Evolutionary conservation across 1,284 basidiomycete genomes (phyloP).

Genomic region (Ustilago shanxiensis): DNA sequence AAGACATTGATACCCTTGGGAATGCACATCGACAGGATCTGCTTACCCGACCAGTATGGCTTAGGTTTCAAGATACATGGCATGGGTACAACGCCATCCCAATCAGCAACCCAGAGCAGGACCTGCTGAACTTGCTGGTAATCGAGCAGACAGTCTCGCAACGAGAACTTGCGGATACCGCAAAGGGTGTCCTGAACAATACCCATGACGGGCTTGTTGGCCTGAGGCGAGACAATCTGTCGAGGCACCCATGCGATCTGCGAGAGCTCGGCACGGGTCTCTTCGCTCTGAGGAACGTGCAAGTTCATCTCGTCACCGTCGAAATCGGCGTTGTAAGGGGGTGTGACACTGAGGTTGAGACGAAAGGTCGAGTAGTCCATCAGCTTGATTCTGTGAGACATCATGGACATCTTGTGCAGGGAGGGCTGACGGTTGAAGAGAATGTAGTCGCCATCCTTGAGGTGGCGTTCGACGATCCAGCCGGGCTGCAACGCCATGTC

Average conservation of each 20-base stretch:
- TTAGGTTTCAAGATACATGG: conserved; percentile 97
- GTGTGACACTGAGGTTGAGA: conserved; percentile 87
- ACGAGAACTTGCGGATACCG: conserved; percentile 95
- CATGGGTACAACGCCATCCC: conserved; percentile 92
- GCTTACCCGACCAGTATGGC: conserved; percentile 97
- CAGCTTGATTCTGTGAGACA: conserved; percentile 96
- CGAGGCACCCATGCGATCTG: conserved; percentile 99
- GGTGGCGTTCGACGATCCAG: conserved; percentile 97
- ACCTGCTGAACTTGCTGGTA: conserved; percentile 83
- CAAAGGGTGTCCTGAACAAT: conserved; percentile 99
- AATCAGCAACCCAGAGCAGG: conserved; percentile 94
- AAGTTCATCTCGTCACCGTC: conserved; percentile 99
- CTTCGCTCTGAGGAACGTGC: conserved; percentile 92
- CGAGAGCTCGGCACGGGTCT: conserved; percentile 96
- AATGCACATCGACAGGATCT: conserved; percentile 91
- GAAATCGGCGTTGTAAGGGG: conserved; percentile 75
- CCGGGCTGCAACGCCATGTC: conserved; percentile 97
- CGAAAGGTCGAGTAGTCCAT: conserved; percentile 99
- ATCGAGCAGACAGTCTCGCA: conserved; percentile 78
- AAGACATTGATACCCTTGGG: conserved; percentile 95
- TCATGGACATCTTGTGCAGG: conserved; percentile 99
- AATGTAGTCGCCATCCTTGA: conserved; percentile 91
- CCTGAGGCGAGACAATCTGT: conserved; percentile 99
- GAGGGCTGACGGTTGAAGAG: conserved; percentile 98
- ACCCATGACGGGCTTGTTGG: conserved; percentile 99